Evolutionary conservation across 208 protist species (phyloP).

Genomic region (Leishmania mexicana): DNA sequence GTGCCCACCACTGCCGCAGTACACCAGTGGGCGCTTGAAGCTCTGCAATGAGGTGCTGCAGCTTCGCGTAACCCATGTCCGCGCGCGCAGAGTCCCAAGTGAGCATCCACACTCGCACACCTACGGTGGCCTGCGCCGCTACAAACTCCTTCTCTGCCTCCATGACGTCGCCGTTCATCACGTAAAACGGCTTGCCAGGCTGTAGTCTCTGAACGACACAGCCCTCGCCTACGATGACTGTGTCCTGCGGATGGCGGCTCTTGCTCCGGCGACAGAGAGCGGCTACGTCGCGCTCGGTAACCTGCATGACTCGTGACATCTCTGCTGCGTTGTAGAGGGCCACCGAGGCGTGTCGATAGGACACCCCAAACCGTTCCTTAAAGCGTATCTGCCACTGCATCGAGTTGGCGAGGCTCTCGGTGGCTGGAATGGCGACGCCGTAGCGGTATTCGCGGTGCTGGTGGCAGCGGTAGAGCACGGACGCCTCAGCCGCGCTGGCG

Average conservation of each 20-base stretch:
- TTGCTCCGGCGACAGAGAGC: conserved; percentile 23
- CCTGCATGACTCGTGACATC: conserved; percentile 23
- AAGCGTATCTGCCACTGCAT: conserved; percentile 13
- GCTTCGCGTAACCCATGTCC: conserved; percentile 12
- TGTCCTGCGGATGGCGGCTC: conserved; percentile 21
- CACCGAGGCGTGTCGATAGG: conserved; percentile 15
- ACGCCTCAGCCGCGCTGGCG: conserved; percentile 26
- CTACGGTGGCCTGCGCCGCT: conserved; percentile 4
- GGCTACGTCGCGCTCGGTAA: conserved; percentile 20
- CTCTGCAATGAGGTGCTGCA: conserved; percentile 14
- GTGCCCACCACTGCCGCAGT: conserved; percentile 14
- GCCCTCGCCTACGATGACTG: conserved; percentile 33
- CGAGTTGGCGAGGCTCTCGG: conserved; percentile 26
- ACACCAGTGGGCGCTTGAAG: conserved; percentile 15
- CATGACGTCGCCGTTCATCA: conserved; percentile 39
- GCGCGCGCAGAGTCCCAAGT: conserved; percentile 13
- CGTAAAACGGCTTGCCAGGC: conserved; percentile 47
- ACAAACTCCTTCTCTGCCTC: conserved; percentile 27
- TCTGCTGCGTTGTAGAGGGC: conserved; percentile 30
- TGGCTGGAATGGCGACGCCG: conserved; percentile 36
- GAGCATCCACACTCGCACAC: conserved; percentile 28
- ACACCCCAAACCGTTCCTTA: conserved; percentile 29
- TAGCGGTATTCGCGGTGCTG: conserved; percentile 57
- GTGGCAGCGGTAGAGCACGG: conserved; percentile 35
- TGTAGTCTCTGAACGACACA: conserved; percentile 43